Evolutionary conservation across 768 basidiomycete species (phyloP), one percentile per base, ranked within the genome.

Genomic region (Termitomyces sp.): DNA sequence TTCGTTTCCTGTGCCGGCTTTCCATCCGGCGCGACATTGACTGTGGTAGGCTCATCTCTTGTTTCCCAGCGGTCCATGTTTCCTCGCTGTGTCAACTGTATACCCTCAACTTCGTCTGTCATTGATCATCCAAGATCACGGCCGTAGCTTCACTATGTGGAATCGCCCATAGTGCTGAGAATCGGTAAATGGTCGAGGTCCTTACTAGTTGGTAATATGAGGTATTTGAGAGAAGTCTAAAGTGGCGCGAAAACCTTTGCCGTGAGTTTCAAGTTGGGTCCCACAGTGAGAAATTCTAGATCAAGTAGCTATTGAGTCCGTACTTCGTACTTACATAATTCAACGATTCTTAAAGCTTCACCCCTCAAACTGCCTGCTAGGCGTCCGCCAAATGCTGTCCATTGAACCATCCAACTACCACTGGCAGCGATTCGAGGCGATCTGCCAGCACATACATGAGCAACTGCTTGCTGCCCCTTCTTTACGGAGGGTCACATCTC

Each of bases 401-500:
- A 14, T 22, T 38, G 12, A 38, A 19, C 49, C 11, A 47, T 50
- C 12, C n/a, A 24, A 26, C n/a, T 24, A 11, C n/a, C 26, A 26
- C 12, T n/a, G 17, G n/a, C 34, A 44, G 12, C 41, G 54, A 40
- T 50, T 61, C 21, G 34, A 57, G 19, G 30, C n/a, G 32, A 45
- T 61, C 15, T 44, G 48, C 19, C n/a, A 32, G 15, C 30, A 48
- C 17, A 53, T 67, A 10, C 54, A 50, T 24, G 51, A 50, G 17
- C 62, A 56, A 15, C 45, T 64, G 14, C 19, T n/a, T 5, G 41
- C 28, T 38, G 35, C 58, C 11, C 57, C 45, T 21, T 30, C 53
- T 1, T 52, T 69, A 26, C 58, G 56, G 41, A 61, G 55, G 14
- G 51, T 64, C 3, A n/a, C 66, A 9, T 46, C 40, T 0, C 38